These are phyloP conservation scores for Erythrobasidium hasegawianum DNA, from an alignment of 1,284 basidiomycete species.

Conservation along the genomic window DNA sequence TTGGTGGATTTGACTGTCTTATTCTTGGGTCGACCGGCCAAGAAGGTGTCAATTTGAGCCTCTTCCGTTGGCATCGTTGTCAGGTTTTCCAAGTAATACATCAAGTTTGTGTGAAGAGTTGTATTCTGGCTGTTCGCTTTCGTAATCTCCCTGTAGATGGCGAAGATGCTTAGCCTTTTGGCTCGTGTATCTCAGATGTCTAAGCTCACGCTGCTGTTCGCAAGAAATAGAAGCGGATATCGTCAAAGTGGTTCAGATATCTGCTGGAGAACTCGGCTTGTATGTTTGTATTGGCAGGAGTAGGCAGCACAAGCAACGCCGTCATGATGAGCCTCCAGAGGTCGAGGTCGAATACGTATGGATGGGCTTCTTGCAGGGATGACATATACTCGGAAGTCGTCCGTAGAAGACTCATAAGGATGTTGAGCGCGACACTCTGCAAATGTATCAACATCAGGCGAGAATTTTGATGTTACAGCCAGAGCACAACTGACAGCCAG, in stretches of 20 bases:
- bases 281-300: slow-evolving; percentile 58
- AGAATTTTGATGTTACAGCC: not conserved
- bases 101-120: slow-evolving; percentile 57
- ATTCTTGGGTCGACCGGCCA: slow-evolving; percentile 59
- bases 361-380: slow-evolving; percentile 48
- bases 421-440: slow-evolving; percentile 41
- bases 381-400: slow-evolving; percentile 43
- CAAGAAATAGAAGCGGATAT: slow-evolving; percentile 89
- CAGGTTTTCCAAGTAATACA: slow-evolving; percentile 71
- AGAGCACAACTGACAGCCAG: slow-evolving; percentile 36
- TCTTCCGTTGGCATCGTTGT: slow-evolving; percentile 74
- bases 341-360: slow-evolving; percentile 60
- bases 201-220: slow-evolving; percentile 53
- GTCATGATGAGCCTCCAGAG: slow-evolving; percentile 49
- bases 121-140: not conserved
- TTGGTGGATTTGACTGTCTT: slow-evolving; percentile 40
- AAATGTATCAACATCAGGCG: slow-evolving; percentile 11
- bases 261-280: slow-evolving; percentile 58
- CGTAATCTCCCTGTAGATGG: slow-evolving; percentile 33
- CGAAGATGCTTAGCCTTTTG: no score
- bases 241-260: slow-evolving; percentile 68
- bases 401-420: slow-evolving; percentile 42
- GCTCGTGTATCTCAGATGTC: no score
- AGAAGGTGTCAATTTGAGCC: slow-evolving; percentile 78
- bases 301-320: slow-evolving; percentile 50